Conservation (phyloP, 495 filamentous ascomycete species). For the Penicillium atrosanguineum region DNA sequence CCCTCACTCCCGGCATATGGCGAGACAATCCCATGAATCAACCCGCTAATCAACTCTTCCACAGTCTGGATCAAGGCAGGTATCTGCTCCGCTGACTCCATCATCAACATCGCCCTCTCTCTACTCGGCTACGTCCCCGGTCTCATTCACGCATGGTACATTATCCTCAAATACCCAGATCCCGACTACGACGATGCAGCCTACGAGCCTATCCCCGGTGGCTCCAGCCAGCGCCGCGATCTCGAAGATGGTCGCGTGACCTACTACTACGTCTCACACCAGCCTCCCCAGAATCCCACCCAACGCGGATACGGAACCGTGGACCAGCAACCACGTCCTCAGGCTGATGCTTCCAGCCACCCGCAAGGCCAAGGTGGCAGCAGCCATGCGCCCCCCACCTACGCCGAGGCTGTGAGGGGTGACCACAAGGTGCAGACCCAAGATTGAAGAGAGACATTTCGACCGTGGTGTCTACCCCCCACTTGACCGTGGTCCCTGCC, state of each 20-base stretch:
- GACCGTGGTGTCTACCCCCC: neutral
- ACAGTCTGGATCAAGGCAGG: slow-evolving; percentile 95
- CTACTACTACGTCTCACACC: slow-evolving; percentile 66
- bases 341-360: slow-evolving; percentile 21
- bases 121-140: slow-evolving; percentile 87
- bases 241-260: slow-evolving; percentile 54
- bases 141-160: slow-evolving; percentile 96
- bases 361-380: slow-evolving; percentile 28
- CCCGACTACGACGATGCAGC: slow-evolving; percentile 51
- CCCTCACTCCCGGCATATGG: slow-evolving; percentile 6
- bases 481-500: neutral
- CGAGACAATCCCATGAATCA: neutral
- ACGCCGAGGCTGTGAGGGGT: slow-evolving; percentile 81
- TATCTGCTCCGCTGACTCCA: slow-evolving; percentile 85
- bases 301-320: slow-evolving; percentile 40
- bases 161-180: slow-evolving; percentile 89
- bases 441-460: slow-evolving; percentile 42
- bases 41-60: neutral
- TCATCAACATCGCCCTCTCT: slow-evolving; percentile 95
- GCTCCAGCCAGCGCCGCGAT: slow-evolving; percentile 43
- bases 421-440: slow-evolving; percentile 83
- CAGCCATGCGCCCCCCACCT: slow-evolving; percentile 64
- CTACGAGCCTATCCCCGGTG: slow-evolving; percentile 59
- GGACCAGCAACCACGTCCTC: slow-evolving; percentile 21
- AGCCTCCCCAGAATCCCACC: slow-evolving; percentile 39